Evolutionary conservation across 2,329 filamentous ascomycete species (phyloP).

Genomic region (Paradendryphiella salina): DNA sequence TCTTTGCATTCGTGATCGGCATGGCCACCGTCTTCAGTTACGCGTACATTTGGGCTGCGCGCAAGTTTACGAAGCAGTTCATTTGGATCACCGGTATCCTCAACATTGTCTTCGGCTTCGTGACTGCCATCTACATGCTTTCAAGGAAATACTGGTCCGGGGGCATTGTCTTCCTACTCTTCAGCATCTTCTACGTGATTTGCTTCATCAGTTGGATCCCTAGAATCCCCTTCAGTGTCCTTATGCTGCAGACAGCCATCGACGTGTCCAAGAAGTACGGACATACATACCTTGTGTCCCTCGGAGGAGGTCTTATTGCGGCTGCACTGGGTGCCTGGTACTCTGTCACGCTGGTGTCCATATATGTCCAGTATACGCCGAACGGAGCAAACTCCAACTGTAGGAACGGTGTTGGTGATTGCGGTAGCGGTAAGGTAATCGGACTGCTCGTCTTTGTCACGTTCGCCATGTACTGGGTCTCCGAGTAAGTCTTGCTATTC

Average conservation of each 20-base stretch:
- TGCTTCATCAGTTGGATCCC: conserved; percentile 83
- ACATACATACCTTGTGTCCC: conserved; percentile 82
- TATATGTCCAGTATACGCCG: conserved; percentile 84
- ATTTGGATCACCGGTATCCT: conserved; percentile 74
- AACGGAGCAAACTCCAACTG: conserved; percentile 60
- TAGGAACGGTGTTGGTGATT: conserved; percentile 60
- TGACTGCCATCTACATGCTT: conserved; percentile 84
- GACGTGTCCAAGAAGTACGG: conserved; percentile 82
- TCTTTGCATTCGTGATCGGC: conserved; percentile 78
- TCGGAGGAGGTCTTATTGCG: conserved; percentile 77
- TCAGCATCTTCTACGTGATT: conserved; percentile 70
- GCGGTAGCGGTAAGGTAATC: conserved; percentile 76
- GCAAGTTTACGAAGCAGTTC: conserved; percentile 82
- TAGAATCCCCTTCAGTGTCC: conserved; percentile 87
- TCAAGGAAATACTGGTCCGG: conserved; percentile 75
- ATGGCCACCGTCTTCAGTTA: conserved; percentile 76
- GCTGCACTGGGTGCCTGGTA: conserved; percentile 83
- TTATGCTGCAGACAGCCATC: conserved; percentile 86
- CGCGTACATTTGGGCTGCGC: conserved; percentile 73
- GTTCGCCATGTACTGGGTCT: conserved; percentile 92
- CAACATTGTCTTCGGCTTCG: conserved; percentile 79
- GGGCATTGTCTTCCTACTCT: conserved; percentile 84
- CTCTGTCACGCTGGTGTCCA: conserved; percentile 78
- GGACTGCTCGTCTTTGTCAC: conserved; percentile 84
- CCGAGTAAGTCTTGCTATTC: conserved; percentile 56